These are phyloP conservation scores for Didymella sp. DNA, from an alignment of 2,329 filamentous ascomycete genomes.

Conservation along the genomic window DNA sequence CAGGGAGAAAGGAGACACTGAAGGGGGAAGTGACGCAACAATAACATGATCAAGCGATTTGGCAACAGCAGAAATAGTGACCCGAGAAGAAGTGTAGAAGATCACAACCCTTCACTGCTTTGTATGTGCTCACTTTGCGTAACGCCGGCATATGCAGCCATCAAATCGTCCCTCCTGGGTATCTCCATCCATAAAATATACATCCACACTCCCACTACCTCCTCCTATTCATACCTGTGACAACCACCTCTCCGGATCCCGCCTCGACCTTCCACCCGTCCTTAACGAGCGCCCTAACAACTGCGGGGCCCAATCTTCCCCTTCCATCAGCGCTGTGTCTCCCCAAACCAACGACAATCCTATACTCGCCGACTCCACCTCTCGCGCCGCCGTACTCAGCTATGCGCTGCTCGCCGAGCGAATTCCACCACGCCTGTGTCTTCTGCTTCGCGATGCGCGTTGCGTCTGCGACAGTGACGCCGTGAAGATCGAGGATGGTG, in stretches of 20 bases:
- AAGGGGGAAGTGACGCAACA: no score
- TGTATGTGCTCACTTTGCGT: background rate
- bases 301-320: conserved; percentile 77
- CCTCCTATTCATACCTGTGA: conserved; percentile 64
- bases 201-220: conserved; percentile 6
- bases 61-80: no score
- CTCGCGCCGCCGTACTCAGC: conserved; percentile 51
- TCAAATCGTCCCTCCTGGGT: conserved; percentile 6
- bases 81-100: no score
- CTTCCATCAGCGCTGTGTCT: conserved; percentile 78
- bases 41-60: no score
- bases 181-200: conserved; percentile 2
- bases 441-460: conserved; percentile 75
- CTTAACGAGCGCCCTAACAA: conserved; percentile 74
- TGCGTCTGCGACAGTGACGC: conserved; percentile 80
- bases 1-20: no score
- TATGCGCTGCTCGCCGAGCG: conserved; percentile 69
- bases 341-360: conserved; percentile 82
- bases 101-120: background rate
- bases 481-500: conserved; percentile 77
- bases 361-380: conserved; percentile 63
- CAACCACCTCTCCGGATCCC: conserved; percentile 71
- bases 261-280: conserved; percentile 86
- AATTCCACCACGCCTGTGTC: conserved; percentile 78
- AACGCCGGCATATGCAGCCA: background rate